Conservation (phyloP, 1,284 basidiomycete species). For the Cerrena zonata region DNA sequence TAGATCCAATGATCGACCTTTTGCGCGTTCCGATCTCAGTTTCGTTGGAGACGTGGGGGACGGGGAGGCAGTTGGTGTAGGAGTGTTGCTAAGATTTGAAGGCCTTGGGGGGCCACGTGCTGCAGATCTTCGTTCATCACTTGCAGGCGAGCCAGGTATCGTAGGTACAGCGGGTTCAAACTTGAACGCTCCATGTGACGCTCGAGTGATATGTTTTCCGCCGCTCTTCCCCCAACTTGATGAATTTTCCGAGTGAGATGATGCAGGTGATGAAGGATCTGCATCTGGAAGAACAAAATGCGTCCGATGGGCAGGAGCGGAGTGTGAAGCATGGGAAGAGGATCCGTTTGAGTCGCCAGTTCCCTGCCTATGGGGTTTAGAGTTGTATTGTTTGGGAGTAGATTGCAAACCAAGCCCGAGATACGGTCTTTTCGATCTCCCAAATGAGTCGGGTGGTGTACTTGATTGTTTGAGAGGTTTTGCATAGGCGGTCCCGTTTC, state of each 20-base stretch:
- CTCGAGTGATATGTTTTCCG: conserved; percentile 22
- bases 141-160: conserved; percentile 33
- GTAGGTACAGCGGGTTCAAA: conserved; percentile 39
- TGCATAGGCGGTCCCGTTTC: background rate
- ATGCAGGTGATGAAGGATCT: conserved; percentile 22
- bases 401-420: background rate
- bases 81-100: conserved; percentile 9
- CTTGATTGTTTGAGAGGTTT: background rate
- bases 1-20: conserved; percentile 64
- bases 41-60: conserved; percentile 29
- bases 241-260: conserved; percentile 25
- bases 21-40: conserved; percentile 28
- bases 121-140: conserved; percentile 16
- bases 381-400: too few species aligned
- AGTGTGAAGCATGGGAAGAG: background rate
- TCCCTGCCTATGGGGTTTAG: conserved; percentile 11
- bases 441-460: background rate
- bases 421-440: background rate
- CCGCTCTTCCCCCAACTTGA: conserved; percentile 25
- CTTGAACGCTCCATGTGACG: conserved; percentile 32
- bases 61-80: conserved; percentile 31
- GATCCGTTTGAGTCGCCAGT: conserved; percentile 6
- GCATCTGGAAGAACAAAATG: conserved; percentile 14
- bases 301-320: conserved; percentile 2
- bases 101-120: conserved; percentile 8